Base-by-base conservation (phyloP, 805 yeast species). In the Cyberlindnera mississippiensis region DNA sequence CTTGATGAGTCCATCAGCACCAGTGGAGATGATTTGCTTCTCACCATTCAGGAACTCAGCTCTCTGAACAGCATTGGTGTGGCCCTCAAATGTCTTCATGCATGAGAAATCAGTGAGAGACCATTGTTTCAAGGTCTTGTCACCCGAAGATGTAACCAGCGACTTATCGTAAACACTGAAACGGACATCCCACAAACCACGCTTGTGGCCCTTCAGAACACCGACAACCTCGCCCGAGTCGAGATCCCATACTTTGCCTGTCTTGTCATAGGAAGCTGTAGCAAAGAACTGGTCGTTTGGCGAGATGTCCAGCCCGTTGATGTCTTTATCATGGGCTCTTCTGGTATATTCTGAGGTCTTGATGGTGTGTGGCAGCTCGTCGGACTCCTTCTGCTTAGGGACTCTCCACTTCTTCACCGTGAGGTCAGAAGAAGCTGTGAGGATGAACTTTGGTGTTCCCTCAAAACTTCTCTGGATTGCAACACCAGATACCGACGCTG, bases 271-370 rank as follows among this genome's bases (percentile, higher is more conserved):
- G 11, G 96, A 85, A 2, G 96, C 98, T 1, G 97, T 84, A 1
- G 96, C 98, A 56, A 93, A 81, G 38, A 74, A 70, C 49, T 82
- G 83, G 62, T 91, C 95, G 57, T 89, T 87, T 14, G 96, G 96
- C n/a, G 97, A 75, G 4, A 93, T 71, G 50, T 89, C 96, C 40
- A 93, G 67, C 2, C 91, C 76, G 56, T 93, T 95, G 46, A 93
- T 93, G 62, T 93, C 96, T 61, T 91, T 93, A 41, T 93, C 98
- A 61, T 93, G 99, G 2, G 97, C 98, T 57, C 90, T 79, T 69
- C 96, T 79, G 0, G 99, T 93, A 62, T 83, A 93, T 41, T 81
- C 88, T 2, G 96, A 85, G 2, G 72, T 67, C 52, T 73, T 78
- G 6, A 85, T 71, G 4, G 57, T 42, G 13, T 59, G 51, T 4